Conservation (phyloP, 2,329 filamentous ascomycete species). For the Cladophialophora exuberans region DNA sequence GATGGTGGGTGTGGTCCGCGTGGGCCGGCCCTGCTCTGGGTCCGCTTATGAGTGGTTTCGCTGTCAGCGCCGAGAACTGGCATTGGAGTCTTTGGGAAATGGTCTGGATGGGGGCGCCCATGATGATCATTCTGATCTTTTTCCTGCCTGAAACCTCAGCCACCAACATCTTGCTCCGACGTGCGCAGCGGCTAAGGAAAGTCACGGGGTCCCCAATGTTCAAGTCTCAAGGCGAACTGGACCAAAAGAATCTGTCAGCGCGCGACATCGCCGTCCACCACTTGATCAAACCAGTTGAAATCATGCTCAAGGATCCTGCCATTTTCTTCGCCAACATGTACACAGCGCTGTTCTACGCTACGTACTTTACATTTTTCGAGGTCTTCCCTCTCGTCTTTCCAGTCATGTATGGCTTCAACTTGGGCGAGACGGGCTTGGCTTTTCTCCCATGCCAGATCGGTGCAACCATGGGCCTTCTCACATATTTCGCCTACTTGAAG, state of each 20-base stretch:
- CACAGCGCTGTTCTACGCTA: slow-evolving; percentile 58
- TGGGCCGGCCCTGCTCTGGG: slow-evolving; percentile 33
- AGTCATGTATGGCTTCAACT: slow-evolving; percentile 60
- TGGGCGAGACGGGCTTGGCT: slow-evolving; percentile 61
- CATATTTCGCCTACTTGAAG: slow-evolving; percentile 57
- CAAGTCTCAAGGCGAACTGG: slow-evolving; percentile 67
- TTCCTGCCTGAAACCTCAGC: slow-evolving; percentile 66
- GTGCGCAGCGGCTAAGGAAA: slow-evolving; percentile 62
- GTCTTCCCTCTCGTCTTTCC: slow-evolving; percentile 67
- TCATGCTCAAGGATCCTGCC: slow-evolving; percentile 64
- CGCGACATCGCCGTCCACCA: slow-evolving; percentile 51
- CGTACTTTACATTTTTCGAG: slow-evolving; percentile 62
- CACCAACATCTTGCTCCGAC: slow-evolving; percentile 63
- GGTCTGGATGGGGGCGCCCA: slow-evolving; percentile 62
- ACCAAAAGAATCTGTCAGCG: slow-evolving; percentile 58
- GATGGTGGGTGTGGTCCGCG: slow-evolving; percentile 57
- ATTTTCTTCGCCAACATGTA: slow-evolving; percentile 40
- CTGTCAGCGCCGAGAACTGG: slow-evolving; percentile 61
- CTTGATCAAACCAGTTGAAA: slow-evolving; percentile 62
- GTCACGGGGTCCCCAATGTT: slow-evolving; percentile 60
- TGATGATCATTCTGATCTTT: slow-evolving; percentile 63
- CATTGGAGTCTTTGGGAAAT: slow-evolving; percentile 63
- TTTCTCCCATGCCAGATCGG: slow-evolving; percentile 63
- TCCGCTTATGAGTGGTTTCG: slow-evolving; percentile 62
- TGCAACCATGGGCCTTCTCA: slow-evolving; percentile 54